Base-by-base conservation (phyloP, 1,284 basidiomycete species). In the Leccinum variabile region DNA sequence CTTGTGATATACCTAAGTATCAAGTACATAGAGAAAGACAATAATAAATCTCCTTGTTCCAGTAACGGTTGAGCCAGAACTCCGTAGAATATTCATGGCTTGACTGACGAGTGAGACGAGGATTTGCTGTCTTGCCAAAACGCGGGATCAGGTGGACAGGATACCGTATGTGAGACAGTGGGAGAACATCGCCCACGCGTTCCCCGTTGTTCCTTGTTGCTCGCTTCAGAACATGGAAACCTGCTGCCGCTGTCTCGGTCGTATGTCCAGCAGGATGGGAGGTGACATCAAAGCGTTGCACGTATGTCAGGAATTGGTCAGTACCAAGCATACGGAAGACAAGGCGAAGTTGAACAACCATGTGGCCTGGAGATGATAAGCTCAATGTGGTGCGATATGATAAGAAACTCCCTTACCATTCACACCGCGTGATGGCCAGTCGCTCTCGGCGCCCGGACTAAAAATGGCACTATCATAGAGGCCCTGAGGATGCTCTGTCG, bases 391-490 rank as follows among this genome's bases (percentile, higher is more conserved):
- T n/a, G n/a, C 14, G 22, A 49, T 16, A 49, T 49, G 44, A 49
- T 16, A 49, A 11, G 44, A 18, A 39, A 14, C 14, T 49, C 18
- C n/a, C 56, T 57, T 28, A 57, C 56, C 41, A 18, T 32, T 22
- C 41, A 57, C 28, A 18, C 41, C n/a, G 1, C 13, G 1, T 33
- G 41, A 57, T 3, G 28, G 56, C 56, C 56, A 57, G 41, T 57
- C n/a, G n/a, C 56, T 46, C 28, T 57, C 30, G 8, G 41, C 10
- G 13, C 13, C 2, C n/a, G 56, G 56, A 46, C 56, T 57, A n/a
- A 57, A 57, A 46, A 55, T 18, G 8, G 54, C 54, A 16, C 54
- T 55, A 55, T 55, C 22, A 10, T 39, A 55, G 10, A 39, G 56
- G 5, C 56, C 28, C 5, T 7, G 7, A 7, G n/a, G 56, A 22